A percentile compares a stretch with the other conserved stretches of the same genome.
Evolutionary conservation across 1,284 basidiomycete species (phyloP).

Genomic region (Volvariella volvacea): DNA sequence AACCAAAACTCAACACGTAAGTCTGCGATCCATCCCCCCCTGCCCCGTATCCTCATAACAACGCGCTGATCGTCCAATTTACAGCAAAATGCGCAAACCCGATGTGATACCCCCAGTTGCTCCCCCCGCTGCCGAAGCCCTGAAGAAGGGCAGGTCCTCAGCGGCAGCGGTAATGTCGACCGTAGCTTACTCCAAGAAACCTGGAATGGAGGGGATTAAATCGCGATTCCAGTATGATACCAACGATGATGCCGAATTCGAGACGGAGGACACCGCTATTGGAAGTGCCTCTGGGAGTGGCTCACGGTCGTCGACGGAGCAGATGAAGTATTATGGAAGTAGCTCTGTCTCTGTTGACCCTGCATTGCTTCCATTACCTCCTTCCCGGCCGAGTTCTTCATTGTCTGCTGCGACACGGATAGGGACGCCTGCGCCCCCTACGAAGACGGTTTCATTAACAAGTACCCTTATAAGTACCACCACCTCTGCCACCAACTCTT

Average conservation of each 20-base stretch:
- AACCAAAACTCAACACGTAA: constrained; percentile 85
- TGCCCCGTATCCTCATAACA: constrained; percentile 1
- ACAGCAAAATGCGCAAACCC: constrained; percentile 88
- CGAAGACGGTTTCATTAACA: constrained; percentile 9
- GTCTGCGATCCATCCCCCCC: background rate
- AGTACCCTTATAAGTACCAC: constrained; percentile 13
- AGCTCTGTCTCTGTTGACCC: constrained; percentile 21
- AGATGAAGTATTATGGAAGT: constrained; percentile 7
- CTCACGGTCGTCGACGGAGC: background rate
- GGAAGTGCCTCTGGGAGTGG: background rate
- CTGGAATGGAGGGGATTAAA: constrained; percentile 17
- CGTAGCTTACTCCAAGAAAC: constrained; percentile 13
- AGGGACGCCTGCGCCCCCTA: constrained; percentile 23
- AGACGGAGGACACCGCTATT: background rate
- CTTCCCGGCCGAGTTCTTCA: constrained; percentile 24
- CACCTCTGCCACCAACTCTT: no score
- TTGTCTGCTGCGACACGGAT: constrained; percentile 11
- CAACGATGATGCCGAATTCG: constrained; percentile 1
- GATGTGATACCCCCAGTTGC: constrained; percentile 39
- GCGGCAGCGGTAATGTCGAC: constrained; percentile 26
- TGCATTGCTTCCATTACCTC: constrained; percentile 26
- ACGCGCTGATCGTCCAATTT: background rate
- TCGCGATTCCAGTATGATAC: constrained; percentile 6
- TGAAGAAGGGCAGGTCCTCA: constrained; percentile 30
- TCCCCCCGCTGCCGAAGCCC: constrained; percentile 13